These are phyloP conservation scores for Pittosporum tobira DNA, from an alignment of 129 eudicot species.

Conservation along the genomic window DNA sequence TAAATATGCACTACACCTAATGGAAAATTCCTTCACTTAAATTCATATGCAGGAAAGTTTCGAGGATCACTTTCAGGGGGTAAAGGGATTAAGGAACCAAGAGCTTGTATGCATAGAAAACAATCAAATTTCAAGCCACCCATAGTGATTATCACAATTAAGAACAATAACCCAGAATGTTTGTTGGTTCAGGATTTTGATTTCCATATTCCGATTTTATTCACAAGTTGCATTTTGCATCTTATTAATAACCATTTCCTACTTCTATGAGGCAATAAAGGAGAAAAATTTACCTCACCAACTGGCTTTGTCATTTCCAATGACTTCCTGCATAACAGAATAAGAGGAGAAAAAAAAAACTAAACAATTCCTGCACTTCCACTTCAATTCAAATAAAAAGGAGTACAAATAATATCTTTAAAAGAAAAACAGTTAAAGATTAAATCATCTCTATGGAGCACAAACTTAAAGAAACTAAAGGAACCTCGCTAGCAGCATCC, in stretches of 20 bases:
- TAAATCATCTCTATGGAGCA: neutral
- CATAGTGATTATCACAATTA: neutral
- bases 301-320: conserved; percentile 18
- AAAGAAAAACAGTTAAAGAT: neutral
- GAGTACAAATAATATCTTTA: neutral
- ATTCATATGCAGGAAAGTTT: too few relatives aligned
- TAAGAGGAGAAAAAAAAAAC: neutral
- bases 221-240: neutral
- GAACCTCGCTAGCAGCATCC: conserved; percentile 63
- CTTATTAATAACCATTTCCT: conserved; percentile 1
- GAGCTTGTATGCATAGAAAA: neutral
- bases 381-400: neutral
- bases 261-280: neutral
- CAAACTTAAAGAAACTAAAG: conserved; percentile 1
- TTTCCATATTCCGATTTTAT: neutral
- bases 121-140: neutral
- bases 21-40: too few relatives aligned
- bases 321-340: conserved; percentile 30
- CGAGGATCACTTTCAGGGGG: neutral
- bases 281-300: conserved; percentile 35
- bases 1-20: too few relatives aligned
- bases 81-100: neutral
- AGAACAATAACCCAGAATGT: neutral
- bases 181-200: neutral
- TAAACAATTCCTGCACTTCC: neutral